Base-by-base conservation (phyloP, 2,329 filamentous ascomycete species). In the Venturia asperata region DNA sequence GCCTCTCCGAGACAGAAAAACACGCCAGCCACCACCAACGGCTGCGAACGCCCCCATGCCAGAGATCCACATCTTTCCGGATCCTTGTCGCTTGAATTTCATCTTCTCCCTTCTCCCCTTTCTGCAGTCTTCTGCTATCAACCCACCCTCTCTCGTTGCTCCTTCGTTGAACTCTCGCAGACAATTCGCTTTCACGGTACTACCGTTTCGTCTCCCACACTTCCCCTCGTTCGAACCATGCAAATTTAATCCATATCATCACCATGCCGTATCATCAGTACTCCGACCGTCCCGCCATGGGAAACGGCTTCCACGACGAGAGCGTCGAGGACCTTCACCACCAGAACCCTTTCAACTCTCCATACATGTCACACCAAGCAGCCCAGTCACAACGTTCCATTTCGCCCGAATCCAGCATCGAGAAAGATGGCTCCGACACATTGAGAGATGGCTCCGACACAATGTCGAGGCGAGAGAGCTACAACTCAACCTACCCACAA, bases 1-100 rank as follows among this genome's bases (percentile, higher is more conserved):
- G 27, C 6, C 30, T 17, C 27, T 27, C 30, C 52, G 52, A 58
- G 30, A 37, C 52, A 39, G n/a, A 49, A 34, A 47, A 34, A 34
- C 49, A 34, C 49, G 49, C 52, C 52, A 58, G 52, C 52, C 52
- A 58, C 52, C 52, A 34, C 24, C 24, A 56, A 56, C 49, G 49
- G 49, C 49, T 10, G 24, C 49, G 34, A 56, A 56, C 24, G 24
- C 24, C 47, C 47, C 47, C 9, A 56, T 56, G 49, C 6, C 19
- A 24, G 52, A 58, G 52, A 34, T 58, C 52, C 52, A 58, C 52
- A 19, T 15, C 10, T 1, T 52, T 19, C 52, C 24, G 27, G 30
- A 21, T 0, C 52, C 19, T n/a, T 17, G 3, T 58, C 15, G 24
- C n/a, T 61, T 45, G 1, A 3, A 4, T 45, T 43, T 21, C 37